These are phyloP conservation scores for Anacardium occidentale DNA, from an alignment of 345 rosid species.

Conservation along the genomic window DNA sequence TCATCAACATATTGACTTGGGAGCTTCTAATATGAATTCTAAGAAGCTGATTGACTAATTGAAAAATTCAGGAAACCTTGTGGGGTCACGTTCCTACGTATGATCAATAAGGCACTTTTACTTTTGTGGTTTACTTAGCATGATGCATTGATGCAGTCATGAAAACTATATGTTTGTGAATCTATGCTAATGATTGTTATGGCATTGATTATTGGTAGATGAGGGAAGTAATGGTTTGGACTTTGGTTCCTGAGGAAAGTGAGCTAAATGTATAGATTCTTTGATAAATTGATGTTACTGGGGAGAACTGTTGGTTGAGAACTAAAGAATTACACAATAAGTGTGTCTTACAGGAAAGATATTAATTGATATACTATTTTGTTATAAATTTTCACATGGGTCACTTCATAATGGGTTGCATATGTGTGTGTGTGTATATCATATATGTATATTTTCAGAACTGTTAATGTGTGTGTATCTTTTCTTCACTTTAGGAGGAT, in stretches of 20 bases:
- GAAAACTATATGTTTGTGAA: no score
- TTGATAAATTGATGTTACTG: neutral
- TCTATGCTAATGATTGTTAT: no score
- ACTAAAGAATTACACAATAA: neutral
- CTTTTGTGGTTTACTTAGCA: no score
- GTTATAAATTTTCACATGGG: neutral
- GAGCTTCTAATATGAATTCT: neutral
- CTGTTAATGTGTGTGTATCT: neutral
- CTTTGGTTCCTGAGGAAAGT: neutral
- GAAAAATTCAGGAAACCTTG: no score
- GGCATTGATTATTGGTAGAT: no score
- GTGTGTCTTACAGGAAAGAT: no score
- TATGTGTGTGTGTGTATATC: neutral
- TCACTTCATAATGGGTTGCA: neutral
- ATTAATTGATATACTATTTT: neutral
- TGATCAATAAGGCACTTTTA: no score
- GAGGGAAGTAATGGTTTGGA: no score
- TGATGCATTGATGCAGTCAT: no score
- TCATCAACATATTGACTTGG: neutral
- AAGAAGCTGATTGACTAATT: neutral
- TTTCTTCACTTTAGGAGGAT: neutral
- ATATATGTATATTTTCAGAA: no score
- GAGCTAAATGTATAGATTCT: neutral
- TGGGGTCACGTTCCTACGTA: no score
- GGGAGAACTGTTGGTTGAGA: neutral